These are phyloP conservation scores for Gossypium turneri DNA, from an alignment of 345 rosid species.

Conservation along the genomic window DNA sequence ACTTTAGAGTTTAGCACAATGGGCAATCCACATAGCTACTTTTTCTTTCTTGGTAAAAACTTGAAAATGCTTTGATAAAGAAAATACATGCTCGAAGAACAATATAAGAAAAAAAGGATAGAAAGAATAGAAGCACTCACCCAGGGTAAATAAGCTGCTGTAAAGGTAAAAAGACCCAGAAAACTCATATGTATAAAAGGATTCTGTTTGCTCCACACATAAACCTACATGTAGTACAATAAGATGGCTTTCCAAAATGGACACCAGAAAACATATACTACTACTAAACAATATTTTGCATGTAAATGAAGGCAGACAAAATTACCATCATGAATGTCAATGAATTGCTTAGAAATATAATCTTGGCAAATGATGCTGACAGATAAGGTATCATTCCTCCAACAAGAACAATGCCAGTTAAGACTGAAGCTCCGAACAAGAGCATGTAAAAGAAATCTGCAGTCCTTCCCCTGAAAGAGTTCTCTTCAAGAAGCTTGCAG, in stretches of 20 bases:
- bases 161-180: constrained; percentile 89
- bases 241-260: not conserved
- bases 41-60: not conserved
- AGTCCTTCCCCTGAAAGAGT: constrained; percentile 94
- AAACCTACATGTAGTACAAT: constrained; percentile 45
- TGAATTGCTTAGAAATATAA: constrained; percentile 95
- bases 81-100: not conserved
- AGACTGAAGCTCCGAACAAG: constrained; percentile 78
- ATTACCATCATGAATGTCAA: constrained; percentile 98
- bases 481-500: constrained; percentile 98
- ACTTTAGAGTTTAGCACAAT: not conserved
- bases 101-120: not conserved
- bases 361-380: constrained; percentile 81
- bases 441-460: constrained; percentile 99
- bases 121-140: constrained; percentile 38
- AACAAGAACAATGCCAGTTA: constrained; percentile 79
- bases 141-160: constrained; percentile 97
- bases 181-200: constrained; percentile 98
- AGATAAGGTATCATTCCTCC: constrained; percentile 95
- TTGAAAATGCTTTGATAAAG: not conserved
- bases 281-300: constrained; percentile 10
- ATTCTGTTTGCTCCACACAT: constrained; percentile 99
- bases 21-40: not conserved
- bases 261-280: not conserved
- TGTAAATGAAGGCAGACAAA: constrained; percentile 13